Base-by-base conservation (phyloP, 1,139 yeast species). In the Meyerozyma athensensis region DNA sequence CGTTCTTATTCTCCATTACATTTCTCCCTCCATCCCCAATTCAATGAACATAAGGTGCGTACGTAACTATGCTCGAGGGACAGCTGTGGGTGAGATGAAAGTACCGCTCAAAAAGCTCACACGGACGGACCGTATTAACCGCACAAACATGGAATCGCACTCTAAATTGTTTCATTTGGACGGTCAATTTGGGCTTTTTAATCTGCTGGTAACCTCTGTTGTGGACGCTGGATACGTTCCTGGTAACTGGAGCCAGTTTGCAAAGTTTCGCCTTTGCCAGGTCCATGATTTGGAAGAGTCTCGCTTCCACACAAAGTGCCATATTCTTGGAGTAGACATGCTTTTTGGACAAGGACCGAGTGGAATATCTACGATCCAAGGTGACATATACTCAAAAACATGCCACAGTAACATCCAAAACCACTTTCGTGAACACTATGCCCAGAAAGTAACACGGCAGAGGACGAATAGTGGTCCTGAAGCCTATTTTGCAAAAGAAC, bases 181-280 rank as follows among this genome's bases (percentile, higher is more conserved):
- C 14, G 18, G 10, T 14, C 32, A 28, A 17, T 28, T 28, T 18
- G 14, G 12, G 8, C 20, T 28, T 9, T 28, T 28, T 20, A 17
- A 16, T 9, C 19, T 12, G 7, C 20, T 17, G 20, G 12, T 18
- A 6, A 28, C 10, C 5, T 9, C 20, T 4, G 32, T 28, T 16
- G 8, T 28, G 13, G 74, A 70, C 43, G 45, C 69, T 18, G 98
- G 98, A 1, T 92, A 74, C 56, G 95, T 95, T 0, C 98, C 98
- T 0, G 98, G 98, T 0, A 90, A 95, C 24, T 92, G 98, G 98
- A 74, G 90, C 9, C 86, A 81, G 47, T 94, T 85, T 22, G 83
- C 95, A 6, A 54, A 57, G 33, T 43, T 54, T 23, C 48, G 58
- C 22, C 46, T 70, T 41, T 53, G 61, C 30, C 48, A 51, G 26